Conservation (phyloP, 2,329 filamentous ascomycete species). For the Rutstroemia sp. region DNA sequence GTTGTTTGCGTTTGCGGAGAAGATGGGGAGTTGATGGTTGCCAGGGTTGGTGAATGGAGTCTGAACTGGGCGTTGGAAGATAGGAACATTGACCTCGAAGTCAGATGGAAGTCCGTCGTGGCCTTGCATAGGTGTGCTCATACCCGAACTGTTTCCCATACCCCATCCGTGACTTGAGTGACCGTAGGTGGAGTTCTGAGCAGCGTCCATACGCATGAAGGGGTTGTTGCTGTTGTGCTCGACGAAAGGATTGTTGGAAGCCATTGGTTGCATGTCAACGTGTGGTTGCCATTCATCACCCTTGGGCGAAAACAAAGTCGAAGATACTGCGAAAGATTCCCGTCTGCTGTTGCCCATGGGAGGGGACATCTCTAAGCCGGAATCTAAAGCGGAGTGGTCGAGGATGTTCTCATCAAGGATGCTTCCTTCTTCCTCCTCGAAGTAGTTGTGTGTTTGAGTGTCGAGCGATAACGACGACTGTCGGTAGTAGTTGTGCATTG, state of each 20-base stretch:
- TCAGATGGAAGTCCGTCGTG: conserved; percentile 56
- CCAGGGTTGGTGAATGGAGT: conserved; percentile 48
- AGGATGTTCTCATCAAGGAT: conserved; percentile 55
- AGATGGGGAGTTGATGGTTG: conserved; percentile 45
- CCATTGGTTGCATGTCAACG: conserved; percentile 56
- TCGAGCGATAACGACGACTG: conserved; percentile 28
- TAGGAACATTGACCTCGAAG: conserved; percentile 43
- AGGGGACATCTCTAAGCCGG: conserved; percentile 55
- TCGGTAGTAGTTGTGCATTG: conserved; percentile 29
- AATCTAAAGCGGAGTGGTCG: conserved; percentile 52
- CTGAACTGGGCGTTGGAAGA: conserved; percentile 46
- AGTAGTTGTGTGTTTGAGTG: conserved; percentile 40
- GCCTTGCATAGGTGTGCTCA: conserved; percentile 65
- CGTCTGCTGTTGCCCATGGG: conserved; percentile 54
- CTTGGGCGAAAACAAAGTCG: conserved; percentile 57
- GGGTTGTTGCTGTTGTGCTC: conserved; percentile 51
- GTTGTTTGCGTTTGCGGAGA: conserved; percentile 40
- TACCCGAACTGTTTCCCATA: conserved; percentile 49
- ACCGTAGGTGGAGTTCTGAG: conserved; percentile 33
- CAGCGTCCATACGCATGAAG: conserved; percentile 56
- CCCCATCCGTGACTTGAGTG: conserved; percentile 26
- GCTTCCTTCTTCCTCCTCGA: conserved; percentile 53
- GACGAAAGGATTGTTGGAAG: conserved; percentile 57
- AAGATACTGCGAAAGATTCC: conserved; percentile 55
- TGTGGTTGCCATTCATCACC: conserved; percentile 53